A percentile compares a stretch with the other conserved stretches of the same genome.
These are phyloP conservation scores for Cucurbita argyrosperma DNA, from an alignment of 306 rosid species.

Conservation along the genomic window DNA sequence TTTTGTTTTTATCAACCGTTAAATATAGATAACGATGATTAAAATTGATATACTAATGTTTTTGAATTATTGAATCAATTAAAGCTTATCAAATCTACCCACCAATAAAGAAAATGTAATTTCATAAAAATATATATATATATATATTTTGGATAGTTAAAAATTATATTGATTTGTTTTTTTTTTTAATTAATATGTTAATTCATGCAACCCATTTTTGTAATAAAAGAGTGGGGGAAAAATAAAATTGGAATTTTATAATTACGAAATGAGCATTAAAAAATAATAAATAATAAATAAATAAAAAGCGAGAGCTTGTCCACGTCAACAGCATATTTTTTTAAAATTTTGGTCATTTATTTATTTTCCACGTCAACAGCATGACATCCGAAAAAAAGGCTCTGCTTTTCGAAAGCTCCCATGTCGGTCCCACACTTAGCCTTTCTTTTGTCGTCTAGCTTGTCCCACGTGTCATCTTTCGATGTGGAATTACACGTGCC, in stretches of 20 bases:
- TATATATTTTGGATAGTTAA: no score
- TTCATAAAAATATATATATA: no score
- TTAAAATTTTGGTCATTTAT: neutral
- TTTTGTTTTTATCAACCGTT: neutral
- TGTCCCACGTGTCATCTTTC: neutral
- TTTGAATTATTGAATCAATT: neutral
- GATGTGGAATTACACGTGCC: neutral
- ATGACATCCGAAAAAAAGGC: conserved; percentile 17
- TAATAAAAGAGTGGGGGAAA: neutral
- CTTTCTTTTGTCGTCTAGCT: neutral
- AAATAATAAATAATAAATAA: no score
- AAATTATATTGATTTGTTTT: no score
- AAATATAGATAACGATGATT: neutral
- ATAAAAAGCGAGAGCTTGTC: no score
- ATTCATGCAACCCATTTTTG: neutral
- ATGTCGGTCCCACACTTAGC: neutral
- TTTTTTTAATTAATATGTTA: neutral
- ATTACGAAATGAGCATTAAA: neutral
- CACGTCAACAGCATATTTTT: no score
- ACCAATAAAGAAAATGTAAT: no score
- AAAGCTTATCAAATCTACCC: neutral
- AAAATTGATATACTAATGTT: neutral
- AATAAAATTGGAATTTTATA: neutral
- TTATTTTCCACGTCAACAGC: conserved; percentile 21
- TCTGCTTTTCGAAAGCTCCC: neutral